Base-by-base conservation (phyloP, 352 stramenopile genomes). In the Albugo laibachii region DNA sequence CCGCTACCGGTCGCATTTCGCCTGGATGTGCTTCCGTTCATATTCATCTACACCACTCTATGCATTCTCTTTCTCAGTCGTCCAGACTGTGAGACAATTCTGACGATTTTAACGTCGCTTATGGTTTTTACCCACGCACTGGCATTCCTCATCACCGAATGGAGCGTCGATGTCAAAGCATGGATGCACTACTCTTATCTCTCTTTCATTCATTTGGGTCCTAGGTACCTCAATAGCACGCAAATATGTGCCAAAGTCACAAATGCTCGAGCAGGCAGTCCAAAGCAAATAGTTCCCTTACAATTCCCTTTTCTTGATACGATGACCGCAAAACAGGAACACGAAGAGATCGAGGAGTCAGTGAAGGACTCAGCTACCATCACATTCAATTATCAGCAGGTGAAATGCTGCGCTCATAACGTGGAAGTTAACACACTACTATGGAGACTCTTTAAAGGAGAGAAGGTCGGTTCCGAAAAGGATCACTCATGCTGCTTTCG, bases 331-430 rank as follows among this genome's bases (percentile, higher is more conserved):
- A 8, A 31, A 31, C 24, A 8, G 8, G 24, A 31, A 31, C 24
- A 31, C 3, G 24, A 31, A 10, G 24, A 31, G 8, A 3, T 31
- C 8, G 24, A 31, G 24, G 24, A 31, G 8, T 31, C 8, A 31
- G 24, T 8, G 24, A 31, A 31, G 8, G 24, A 31, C 3, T 31
- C 8, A 31, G 24, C 8, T 3, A 31, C 24, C 24, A 31, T 31
- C 24, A 10, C 24, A 64, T 87, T 87, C 37, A 69, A 61, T 18
- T 84, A 83, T 49, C 75, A 87, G 53, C 84, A 87, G 41, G 48
- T 84, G 14, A 70, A 63, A n/a, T 83, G 84, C 45, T 84, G 65
- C 52, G 41, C 83, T 14, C 71, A 76, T 36, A 59, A 66, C 45
- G 55, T 65, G 44, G 15, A 24, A 8, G 49, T 64, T 16, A 63